Evolutionary conservation across 2,329 filamentous ascomycete genomes (phyloP).

Genomic region (Dendryphion nanum): DNA sequence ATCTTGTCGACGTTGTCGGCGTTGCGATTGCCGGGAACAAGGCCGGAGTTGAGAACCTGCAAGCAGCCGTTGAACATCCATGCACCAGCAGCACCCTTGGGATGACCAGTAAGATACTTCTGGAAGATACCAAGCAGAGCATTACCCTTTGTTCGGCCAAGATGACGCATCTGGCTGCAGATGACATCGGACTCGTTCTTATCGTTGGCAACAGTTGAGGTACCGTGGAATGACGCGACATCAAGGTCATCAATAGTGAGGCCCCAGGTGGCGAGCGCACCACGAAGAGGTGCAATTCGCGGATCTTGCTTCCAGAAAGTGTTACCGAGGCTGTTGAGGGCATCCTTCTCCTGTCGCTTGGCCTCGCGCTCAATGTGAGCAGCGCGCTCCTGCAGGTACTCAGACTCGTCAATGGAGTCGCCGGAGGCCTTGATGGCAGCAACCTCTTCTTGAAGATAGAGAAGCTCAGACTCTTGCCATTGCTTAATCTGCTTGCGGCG

Average conservation of each 20-base stretch:
- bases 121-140: slow-evolving; percentile 97
- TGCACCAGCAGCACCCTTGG: slow-evolving; percentile 97
- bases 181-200: slow-evolving; percentile 99
- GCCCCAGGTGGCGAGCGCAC: slow-evolving; percentile 95
- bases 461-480: slow-evolving; percentile 92
- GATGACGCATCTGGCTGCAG: slow-evolving; percentile 91
- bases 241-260: slow-evolving; percentile 93
- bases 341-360: slow-evolving; percentile 86
- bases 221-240: slow-evolving; percentile 98
- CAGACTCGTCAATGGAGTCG: slow-evolving; percentile 71
- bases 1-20: slow-evolving; percentile 94
- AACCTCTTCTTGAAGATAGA: slow-evolving; percentile 90
- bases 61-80: slow-evolving; percentile 99
- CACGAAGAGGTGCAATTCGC: slow-evolving; percentile 90
- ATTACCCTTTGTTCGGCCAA: slow-evolving; percentile 95
- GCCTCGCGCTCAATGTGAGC: slow-evolving; percentile 86
- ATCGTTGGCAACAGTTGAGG: slow-evolving; percentile 97
- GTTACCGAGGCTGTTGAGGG: slow-evolving; percentile 89
- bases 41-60: slow-evolving; percentile 88
- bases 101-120: slow-evolving; percentile 97
- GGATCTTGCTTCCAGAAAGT: slow-evolving; percentile 98
- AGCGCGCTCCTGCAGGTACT: slow-evolving; percentile 82
- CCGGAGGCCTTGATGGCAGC: slow-evolving; percentile 80
- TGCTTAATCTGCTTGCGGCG: slow-evolving; percentile 92
- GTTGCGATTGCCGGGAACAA: slow-evolving; percentile 96